Base-by-base conservation (phyloP, 306 rosid species). In the Trifolium dubium region DNA sequence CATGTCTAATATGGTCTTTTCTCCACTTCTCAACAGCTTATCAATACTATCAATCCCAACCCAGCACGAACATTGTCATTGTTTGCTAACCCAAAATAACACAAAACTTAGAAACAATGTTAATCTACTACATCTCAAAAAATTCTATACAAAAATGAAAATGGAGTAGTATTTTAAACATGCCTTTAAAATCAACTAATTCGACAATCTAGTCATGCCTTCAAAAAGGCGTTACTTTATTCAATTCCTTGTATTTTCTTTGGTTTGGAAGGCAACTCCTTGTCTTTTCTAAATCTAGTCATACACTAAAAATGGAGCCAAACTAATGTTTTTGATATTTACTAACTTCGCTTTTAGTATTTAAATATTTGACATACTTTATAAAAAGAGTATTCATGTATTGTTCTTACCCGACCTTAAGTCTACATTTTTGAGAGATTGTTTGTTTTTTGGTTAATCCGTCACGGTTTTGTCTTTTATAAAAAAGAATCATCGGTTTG, bases 1-100 rank as follows among this genome's bases (percentile, higher is more conserved):
- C 44, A 74, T 80, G 83, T 61, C 76, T 34, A 50, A n/a, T 80
- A 49, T 59, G 51, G 56, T 72, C 39, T 67, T 28, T 44, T 60
- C 69, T 46, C 69, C 61, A 32, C 18, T 43, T 18, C 17, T 65
- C 64, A 4, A 47, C 43, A 67, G 17, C 50, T 6, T 35, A 43
- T 67, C 8, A n/a, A 30, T 34, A 23, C 23, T 23, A 34, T 65
- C 64, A 4, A 47, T 32, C 55, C 64, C 39, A 18, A 47, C 53
- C 41, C 40, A 40, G 50, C 71, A 55, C 55, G 46, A 19, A 68
- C 59, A 11, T 49, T 69, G 46, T 30, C 70, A 59, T 12, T 46
- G 41, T 43, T 23, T 69, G 31, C 64, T 49, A 23, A 10, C 31
- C 76, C 34, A 69, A 23, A 32, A 62, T 34, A 77, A n/a, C 23